Evolutionary conservation across 2,329 filamentous ascomycete species (phyloP).

Genomic region (Claviceps sp.): DNA sequence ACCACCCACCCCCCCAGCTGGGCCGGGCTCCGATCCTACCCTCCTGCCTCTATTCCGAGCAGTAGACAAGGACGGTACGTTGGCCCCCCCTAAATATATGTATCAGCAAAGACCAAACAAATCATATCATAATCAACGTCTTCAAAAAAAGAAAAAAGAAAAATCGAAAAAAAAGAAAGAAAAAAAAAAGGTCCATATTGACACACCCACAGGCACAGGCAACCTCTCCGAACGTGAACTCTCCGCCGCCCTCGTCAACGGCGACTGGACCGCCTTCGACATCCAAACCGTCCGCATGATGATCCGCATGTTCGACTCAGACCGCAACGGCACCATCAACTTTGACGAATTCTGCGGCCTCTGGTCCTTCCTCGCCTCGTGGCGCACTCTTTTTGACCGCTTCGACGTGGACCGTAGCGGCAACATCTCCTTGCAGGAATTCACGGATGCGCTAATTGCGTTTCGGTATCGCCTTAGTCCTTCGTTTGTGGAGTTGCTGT

Average conservation of each 20-base stretch:
- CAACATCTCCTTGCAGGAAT: conserved; percentile 76
- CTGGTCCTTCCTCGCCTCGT: conserved; percentile 90
- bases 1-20: conserved; percentile 51
- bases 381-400: conserved; percentile 87
- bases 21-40: conserved; percentile 49
- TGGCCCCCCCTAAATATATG: background rate
- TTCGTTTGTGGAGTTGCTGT: conserved; percentile 72
- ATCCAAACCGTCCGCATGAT: conserved; percentile 93
- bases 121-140: background rate
- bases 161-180: background rate
- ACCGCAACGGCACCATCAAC: conserved; percentile 76
- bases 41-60: conserved; percentile 78
- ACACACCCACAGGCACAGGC: conserved; percentile 46
- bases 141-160: background rate
- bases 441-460: conserved; percentile 76
- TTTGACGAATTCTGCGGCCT: conserved; percentile 94
- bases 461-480: conserved; percentile 87
- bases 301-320: conserved; percentile 98
- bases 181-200: background rate
- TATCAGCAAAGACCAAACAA: background rate
- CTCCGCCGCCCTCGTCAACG: conserved; percentile 82
- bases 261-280: conserved; percentile 91
- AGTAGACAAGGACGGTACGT: conserved; percentile 70
- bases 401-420: conserved; percentile 83
- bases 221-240: conserved; percentile 79